A percentile compares a stretch with the other conserved stretches of the same genome.
Conservation (phyloP, 495 filamentous ascomycete genomes). For the Penicillium malachiteum region DNA sequence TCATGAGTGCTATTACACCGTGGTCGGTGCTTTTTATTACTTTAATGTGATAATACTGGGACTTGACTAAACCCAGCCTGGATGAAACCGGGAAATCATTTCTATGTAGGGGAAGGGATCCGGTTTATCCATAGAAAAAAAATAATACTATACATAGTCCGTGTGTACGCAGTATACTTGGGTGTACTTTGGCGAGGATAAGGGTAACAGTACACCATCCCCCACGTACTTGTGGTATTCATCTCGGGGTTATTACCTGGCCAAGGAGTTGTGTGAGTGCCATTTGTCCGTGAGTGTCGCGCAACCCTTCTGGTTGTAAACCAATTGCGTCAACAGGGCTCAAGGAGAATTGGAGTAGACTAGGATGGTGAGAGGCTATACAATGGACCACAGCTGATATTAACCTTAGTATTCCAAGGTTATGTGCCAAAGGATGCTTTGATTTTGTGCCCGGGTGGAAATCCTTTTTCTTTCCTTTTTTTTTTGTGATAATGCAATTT, state of each 20-base stretch:
- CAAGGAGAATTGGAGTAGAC: background rate
- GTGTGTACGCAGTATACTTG: background rate
- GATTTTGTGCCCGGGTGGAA: too few species aligned
- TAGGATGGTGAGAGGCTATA: background rate
- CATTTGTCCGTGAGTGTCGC: conserved; percentile 5
- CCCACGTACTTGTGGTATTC: conserved; percentile 1
- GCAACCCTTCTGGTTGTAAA: conserved; percentile 3
- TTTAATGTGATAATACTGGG: background rate
- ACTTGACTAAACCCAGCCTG: background rate
- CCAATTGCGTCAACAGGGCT: background rate
- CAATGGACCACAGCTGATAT: too few species aligned
- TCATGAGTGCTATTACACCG: conserved; percentile 6
- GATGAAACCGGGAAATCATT: background rate
- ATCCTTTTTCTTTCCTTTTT: too few species aligned
- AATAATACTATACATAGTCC: background rate
- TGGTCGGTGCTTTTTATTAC: conserved; percentile 2
- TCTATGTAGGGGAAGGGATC: background rate
- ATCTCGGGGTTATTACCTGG: conserved; percentile 13
- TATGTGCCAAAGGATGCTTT: too few species aligned
- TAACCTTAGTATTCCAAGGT: too few species aligned
- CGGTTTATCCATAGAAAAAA: background rate
- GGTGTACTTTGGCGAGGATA: background rate
- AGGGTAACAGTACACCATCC: conserved; percentile 1
- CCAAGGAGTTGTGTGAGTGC: conserved; percentile 5
- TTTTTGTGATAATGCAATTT: too few species aligned